Conservation (phyloP, 371 early-diverging fungal species). For the Mortierella polycephala region DNA sequence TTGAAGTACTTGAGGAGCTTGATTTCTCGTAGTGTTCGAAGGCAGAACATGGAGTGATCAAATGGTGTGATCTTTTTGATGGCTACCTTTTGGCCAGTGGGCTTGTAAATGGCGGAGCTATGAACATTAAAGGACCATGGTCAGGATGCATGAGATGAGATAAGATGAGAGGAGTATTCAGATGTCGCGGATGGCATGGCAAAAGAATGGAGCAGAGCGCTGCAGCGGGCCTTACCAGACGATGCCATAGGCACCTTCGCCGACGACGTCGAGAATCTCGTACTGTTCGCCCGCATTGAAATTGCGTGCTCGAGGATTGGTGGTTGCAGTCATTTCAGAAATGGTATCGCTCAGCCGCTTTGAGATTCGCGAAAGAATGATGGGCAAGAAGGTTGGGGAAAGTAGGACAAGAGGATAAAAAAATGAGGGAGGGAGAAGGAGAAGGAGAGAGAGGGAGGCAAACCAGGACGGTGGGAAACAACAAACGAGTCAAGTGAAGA, state of each 20-base stretch:
- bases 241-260: constrained; percentile 81
- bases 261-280: constrained; percentile 67
- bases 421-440: constrained; percentile 1
- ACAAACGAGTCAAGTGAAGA: neutral
- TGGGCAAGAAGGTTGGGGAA: constrained; percentile 19
- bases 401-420: neutral
- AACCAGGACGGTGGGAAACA: neutral
- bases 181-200: neutral
- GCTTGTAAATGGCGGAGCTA: constrained; percentile 85
- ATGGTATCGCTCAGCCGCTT: constrained; percentile 52
- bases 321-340: constrained; percentile 54
- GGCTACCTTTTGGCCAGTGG: constrained; percentile 91
- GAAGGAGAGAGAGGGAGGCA: neutral
- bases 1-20: constrained; percentile 90
- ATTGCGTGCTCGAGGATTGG: constrained; percentile 61
- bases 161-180: neutral
- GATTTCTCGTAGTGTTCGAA: constrained; percentile 89
- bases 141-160: constrained; percentile 6
- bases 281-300: constrained; percentile 73
- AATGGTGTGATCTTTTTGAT: constrained; percentile 93
- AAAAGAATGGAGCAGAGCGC: neutral
- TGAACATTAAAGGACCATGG: neutral
- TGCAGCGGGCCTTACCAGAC: constrained; percentile 70
- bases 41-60: constrained; percentile 89
- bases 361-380: constrained; percentile 53